A percentile compares a stretch with the other conserved stretches of the same genome.
phyloP scores from a whole-genome alignment of 352 stramenopile genomes.

The Phytophthora rubi region DNA sequence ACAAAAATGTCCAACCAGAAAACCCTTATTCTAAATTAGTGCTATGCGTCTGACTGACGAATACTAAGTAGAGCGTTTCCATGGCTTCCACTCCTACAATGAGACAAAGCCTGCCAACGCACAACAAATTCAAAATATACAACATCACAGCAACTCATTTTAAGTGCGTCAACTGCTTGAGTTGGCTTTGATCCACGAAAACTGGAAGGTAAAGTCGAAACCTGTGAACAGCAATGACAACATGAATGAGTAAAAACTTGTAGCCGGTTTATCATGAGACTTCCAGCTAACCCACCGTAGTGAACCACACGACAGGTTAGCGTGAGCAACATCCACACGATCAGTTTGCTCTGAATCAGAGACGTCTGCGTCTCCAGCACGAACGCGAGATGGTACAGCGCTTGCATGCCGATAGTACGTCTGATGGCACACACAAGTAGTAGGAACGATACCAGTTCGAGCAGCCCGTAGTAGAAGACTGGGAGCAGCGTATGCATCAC shows the following conservation, averaged over 20 bases:
- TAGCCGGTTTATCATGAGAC: neutral
- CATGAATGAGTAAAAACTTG: neutral
- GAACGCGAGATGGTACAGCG: slow-evolving; percentile 35
- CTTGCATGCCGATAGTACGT: slow-evolving; percentile 15
- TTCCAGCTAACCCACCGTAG: slow-evolving; percentile 7
- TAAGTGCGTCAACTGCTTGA: neutral
- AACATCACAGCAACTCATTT: no score
- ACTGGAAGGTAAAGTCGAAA: slow-evolving; percentile 12
- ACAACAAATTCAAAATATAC: no score
- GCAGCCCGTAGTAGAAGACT: slow-evolving; percentile 27
- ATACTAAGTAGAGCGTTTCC: no score
- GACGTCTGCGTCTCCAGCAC: slow-evolving; percentile 18
- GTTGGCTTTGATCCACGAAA: neutral
- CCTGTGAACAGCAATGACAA: neutral
- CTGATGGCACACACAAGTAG: slow-evolving; percentile 9
- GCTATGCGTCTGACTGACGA: no score
- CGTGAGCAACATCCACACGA: slow-evolving; percentile 32
- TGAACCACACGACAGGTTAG: slow-evolving; percentile 18
- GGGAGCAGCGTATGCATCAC: slow-evolving; percentile 15
- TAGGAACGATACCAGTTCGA: slow-evolving; percentile 33
- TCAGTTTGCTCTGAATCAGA: slow-evolving; percentile 31
- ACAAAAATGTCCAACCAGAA: no score
- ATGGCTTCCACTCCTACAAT: no score
- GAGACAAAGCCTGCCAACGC: no score
- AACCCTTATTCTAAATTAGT: no score